Percentiles rank a stretch among this genome's conserved stretches.
phyloP scores from a whole-genome alignment of 169 alveolate genomes.

The Theileria parva region DNA sequence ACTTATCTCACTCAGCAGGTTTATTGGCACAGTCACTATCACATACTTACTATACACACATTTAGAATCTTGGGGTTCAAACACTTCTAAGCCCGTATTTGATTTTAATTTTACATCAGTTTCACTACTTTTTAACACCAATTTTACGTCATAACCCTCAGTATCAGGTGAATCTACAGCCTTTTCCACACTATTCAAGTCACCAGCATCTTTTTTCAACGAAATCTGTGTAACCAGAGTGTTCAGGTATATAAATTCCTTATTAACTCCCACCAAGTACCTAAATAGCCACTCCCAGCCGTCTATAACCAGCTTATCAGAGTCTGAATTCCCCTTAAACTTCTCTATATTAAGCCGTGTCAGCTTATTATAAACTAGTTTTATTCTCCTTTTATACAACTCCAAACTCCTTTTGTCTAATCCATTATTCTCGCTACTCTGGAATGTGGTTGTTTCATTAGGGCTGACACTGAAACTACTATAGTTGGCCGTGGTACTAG shows the following conservation, averaged over 20 bases:
- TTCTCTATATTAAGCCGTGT: conserved; percentile 40
- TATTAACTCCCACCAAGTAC: conserved; percentile 46
- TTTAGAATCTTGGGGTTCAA: neutral
- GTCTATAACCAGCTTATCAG: conserved; percentile 73
- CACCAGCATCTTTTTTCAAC: conserved; percentile 14
- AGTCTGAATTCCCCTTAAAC: conserved; percentile 52
- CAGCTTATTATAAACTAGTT: conserved; percentile 30
- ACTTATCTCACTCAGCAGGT: conserved; percentile 52
- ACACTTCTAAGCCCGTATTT: neutral
- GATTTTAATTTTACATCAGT: neutral
- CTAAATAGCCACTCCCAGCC: conserved; percentile 80
- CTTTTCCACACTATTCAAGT: conserved; percentile 17
- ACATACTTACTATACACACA: neutral
- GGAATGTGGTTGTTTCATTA: conserved; percentile 38
- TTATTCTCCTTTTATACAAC: conserved; percentile 50
- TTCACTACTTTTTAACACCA: neutral
- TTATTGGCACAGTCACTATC: conserved; percentile 6
- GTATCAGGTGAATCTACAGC: neutral
- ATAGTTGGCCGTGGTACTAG: neutral
- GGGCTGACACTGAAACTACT: neutral
- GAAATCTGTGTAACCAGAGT: conserved; percentile 58
- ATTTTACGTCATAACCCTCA: neutral
- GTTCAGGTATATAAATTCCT: conserved; percentile 53
- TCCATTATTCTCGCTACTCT: conserved; percentile 22
- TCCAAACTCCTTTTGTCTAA: conserved; percentile 4